Evolutionary conservation across 306 rosid genomes (phyloP).

Genomic region (Inga laurina): DNA sequence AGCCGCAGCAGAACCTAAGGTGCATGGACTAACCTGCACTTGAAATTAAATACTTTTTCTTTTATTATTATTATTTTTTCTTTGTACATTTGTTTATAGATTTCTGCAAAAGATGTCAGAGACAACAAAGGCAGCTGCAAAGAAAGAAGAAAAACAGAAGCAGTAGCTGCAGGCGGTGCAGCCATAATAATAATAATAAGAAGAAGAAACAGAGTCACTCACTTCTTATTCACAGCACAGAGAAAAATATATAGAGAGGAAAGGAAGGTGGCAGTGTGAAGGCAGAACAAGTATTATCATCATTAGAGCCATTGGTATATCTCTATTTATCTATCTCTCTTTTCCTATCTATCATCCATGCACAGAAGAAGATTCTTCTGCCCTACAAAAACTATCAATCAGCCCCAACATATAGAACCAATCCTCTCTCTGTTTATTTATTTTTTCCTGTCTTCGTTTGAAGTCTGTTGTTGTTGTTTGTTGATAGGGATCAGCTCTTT

Average conservation of each 20-base stretch:
- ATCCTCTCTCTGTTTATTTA: background rate
- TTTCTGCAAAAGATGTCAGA: conserved; percentile 65
- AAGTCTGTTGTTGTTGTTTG: conserved; percentile 5
- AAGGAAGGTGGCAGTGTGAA: background rate
- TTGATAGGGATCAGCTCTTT: background rate
- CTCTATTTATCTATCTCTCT: background rate
- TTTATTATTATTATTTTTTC: background rate
- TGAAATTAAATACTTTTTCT: conserved; percentile 29
- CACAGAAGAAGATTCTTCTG: conserved; percentile 52
- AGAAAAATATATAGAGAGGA: background rate
- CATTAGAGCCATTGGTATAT: conserved; percentile 46
- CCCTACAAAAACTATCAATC: conserved; percentile 3
- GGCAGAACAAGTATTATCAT: conserved; percentile 39
- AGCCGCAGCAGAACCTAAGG: conserved; percentile 50
- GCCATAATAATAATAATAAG: conserved; percentile 90
- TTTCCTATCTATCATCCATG: conserved; percentile 40
- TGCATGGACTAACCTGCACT: conserved; percentile 49
- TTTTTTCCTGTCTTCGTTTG: conserved; percentile 23
- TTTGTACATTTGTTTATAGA: conserved; percentile 50
- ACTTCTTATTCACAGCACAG: conserved; percentile 48
- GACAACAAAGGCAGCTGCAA: conserved; percentile 76
- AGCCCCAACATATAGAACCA: conserved; percentile 25
- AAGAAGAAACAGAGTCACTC: conserved; percentile 65
- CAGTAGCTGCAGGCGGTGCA: conserved; percentile 48
- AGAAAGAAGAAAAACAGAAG: conserved; percentile 49